Evolutionary conservation across 345 rosid genomes (phyloP), one percentile per base, ranked within the genome.

Genomic region (Leavenworthia alabamica): DNA sequence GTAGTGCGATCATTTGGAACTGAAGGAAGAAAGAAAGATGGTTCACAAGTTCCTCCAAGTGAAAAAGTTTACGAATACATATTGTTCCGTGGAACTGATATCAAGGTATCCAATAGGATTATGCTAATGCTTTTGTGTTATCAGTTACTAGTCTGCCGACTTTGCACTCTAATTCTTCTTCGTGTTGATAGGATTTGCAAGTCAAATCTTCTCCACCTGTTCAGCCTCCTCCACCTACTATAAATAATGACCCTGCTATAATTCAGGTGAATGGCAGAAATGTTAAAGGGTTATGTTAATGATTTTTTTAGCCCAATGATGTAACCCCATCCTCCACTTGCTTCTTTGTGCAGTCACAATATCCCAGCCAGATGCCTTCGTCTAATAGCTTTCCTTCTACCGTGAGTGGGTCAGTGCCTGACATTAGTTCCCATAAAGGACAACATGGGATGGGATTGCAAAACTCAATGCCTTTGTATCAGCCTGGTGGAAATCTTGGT

Each of bases 181-280:
- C 9, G 16, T 63, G 60, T 48, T 64, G 65, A 40, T 77, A 91
- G 98, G 98, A 91, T 72, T 78, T 91, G 62, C 98, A 88, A 78
- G 98, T 91, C 56, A 91, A 88, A 76, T 84, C 94, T 56, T 88
- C 94, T 62, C 86, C 95, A 20, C 94, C 90, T 40, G 88, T 61
- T 59, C 91, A 84, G 75, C 73, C 94, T 40, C 72, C 91, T 37
- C 55, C 76, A n/a, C 84, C 82, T 2, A 77, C 85, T 40, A 72
- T 88, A 49, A 82, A 84, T 76, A 88, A 88, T 75, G 98, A 91
- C 55, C 96, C 96, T 8, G 96, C 96, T 65, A 91, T 91, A 27
- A 91, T 91, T 64, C 98, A 91, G 94, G 96, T 91, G 56, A 65
- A 11, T 52, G 12, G 39, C 8, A 40, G 11, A 51, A 37, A 22